These are phyloP conservation scores for Lentinula aciculospora DNA, from an alignment of 768 basidiomycete species.

Conservation along the genomic window DNA sequence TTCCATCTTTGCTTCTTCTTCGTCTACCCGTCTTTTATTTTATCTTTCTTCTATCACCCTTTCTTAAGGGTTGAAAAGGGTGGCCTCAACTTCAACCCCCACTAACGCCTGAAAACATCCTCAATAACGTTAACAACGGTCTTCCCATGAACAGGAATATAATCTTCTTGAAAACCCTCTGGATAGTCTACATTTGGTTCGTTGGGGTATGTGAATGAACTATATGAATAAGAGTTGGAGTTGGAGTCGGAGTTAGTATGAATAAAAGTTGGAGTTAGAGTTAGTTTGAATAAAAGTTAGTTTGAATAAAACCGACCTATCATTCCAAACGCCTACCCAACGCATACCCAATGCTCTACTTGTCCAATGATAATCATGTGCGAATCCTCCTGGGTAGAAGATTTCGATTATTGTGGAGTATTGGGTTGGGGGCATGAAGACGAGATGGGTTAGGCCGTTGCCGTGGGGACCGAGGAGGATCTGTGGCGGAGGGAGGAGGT, in stretches of 20 bases:
- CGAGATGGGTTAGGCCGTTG: constrained; percentile 80
- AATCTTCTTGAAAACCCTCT: constrained; percentile 77
- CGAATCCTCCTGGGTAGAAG: constrained; percentile 76
- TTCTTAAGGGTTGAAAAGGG: no score
- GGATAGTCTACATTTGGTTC: constrained; percentile 61
- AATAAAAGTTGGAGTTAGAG: no score
- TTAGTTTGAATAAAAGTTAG: no score
- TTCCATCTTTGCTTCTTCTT: no score
- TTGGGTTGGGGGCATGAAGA: constrained; percentile 75
- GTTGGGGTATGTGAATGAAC: constrained; percentile 10
- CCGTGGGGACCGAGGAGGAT: constrained; percentile 72
- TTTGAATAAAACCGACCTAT: constrained; percentile 49
- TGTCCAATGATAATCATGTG: constrained; percentile 87
- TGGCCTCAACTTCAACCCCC: no score
- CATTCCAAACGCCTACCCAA: constrained; percentile 79
- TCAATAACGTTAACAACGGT: constrained; percentile 66
- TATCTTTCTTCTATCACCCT: no score
- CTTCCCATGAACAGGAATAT: constrained; percentile 69
- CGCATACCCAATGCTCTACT: constrained; percentile 63
- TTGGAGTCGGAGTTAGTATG: no score
- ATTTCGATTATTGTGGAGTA: constrained; percentile 83
- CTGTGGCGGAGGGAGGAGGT: constrained; percentile 24
- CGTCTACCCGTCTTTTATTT: no score
- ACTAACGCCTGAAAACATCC: constrained; percentile 32
- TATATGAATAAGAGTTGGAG: neutral